Evolutionary conservation across 768 basidiomycete species (phyloP), one percentile per base, ranked within the genome.

Genomic region (Mycena floridula): DNA sequence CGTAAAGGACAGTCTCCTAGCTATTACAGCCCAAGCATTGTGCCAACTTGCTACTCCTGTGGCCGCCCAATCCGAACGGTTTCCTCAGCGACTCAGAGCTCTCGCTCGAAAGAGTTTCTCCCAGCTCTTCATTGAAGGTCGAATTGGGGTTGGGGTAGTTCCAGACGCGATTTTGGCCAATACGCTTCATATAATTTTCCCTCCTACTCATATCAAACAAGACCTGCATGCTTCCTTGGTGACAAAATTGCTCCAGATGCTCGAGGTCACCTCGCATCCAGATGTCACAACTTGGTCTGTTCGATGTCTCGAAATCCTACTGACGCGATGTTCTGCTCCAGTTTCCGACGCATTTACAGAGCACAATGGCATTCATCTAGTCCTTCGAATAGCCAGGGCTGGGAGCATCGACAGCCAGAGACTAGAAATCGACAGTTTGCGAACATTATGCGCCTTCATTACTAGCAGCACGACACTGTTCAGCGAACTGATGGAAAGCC

Each of bases 341-440:
- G n/a, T n/a, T n/a, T n/a, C n/a, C n/a, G n/a, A n/a, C n/a, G n/a
- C n/a, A n/a, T n/a, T n/a, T n/a, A n/a, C n/a, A n/a, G n/a, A n/a
- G n/a, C n/a, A n/a, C n/a, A n/a, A n/a, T n/a, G n/a, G n/a, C n/a
- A n/a, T n/a, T n/a, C n/a, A n/a, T n/a, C n/a, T n/a, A n/a, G n/a
- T n/a, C n/a, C 53, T 70, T 5, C 60, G 64, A 3, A 56, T 60
- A 18, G 62, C 67, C 4, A 59, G 57, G 35, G 53, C 51, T 11
- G 65, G 66, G 1, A 63, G 59, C 30, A 59, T 59, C 8, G 66
- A 64, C 46, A 66, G 63, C 47, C 60, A 65, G 13, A 59, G 63
- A 26, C 61, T 70, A 5, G 67, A 69, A 41, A 57, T 67, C 25
- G 65, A 70, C 41, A 65, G 68, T 47, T 54, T 70, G 48, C 60